A percentile compares a stretch with the other conserved stretches of the same genome.
These are phyloP conservation scores for Takakia lepidozioides DNA, from an alignment of 225 moss, liverwort and hornwort genomes.

Conservation along the genomic window DNA sequence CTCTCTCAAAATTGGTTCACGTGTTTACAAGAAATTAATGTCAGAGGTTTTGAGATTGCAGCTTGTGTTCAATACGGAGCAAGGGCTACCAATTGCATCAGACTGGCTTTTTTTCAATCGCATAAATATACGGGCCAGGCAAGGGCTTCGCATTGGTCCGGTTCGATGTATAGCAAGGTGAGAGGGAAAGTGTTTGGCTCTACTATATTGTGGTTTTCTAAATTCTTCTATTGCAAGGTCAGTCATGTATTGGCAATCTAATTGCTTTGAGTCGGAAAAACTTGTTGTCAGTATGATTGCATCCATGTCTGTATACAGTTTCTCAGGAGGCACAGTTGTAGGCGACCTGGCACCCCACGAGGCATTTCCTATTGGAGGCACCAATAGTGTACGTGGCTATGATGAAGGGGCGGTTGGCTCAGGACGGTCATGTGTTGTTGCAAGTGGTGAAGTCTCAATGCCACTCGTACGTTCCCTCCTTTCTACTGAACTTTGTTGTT, in stretches of 20 bases:
- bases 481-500: not conserved
- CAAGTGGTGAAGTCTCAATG: slow-evolving; percentile 89
- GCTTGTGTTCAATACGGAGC: slow-evolving; percentile 97
- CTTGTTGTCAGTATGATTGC: too few species aligned
- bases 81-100: slow-evolving; percentile 83
- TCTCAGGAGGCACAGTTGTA: slow-evolving; percentile 93
- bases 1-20: too few species aligned
- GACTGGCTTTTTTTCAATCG: slow-evolving; percentile 99
- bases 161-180: slow-evolving; percentile 93
- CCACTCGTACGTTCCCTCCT: slow-evolving; percentile 61
- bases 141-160: slow-evolving; percentile 87
- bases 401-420: slow-evolving; percentile 98
- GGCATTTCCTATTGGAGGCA: slow-evolving; percentile 98
- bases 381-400: slow-evolving; percentile 97
- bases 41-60: too few species aligned
- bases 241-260: too few species aligned
- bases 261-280: too few species aligned
- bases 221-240: too few species aligned
- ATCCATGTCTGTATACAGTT: slow-evolving; percentile 59
- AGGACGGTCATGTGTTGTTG: slow-evolving; percentile 91
- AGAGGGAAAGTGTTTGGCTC: slow-evolving; percentile 4
- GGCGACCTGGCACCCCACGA: slow-evolving; percentile 99
- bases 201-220: not conserved
- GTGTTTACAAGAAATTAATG: too few species aligned
- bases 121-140: slow-evolving; percentile 94